phyloP scores from a whole-genome alignment of 768 basidiomycete species.

The Lactarius tabidus region DNA sequence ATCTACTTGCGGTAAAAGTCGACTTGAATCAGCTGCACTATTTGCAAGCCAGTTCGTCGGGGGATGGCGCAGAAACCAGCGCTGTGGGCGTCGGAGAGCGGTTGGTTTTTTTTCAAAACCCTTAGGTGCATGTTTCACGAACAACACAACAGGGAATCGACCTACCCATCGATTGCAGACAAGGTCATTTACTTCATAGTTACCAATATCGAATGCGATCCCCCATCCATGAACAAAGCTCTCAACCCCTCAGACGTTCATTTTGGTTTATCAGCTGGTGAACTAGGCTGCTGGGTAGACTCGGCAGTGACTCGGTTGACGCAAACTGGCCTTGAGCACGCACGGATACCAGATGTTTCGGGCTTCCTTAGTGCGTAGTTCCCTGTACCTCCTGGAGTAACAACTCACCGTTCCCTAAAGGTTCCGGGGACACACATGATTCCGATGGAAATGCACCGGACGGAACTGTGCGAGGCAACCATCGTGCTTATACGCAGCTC shows the following conservation, averaged over 20 bases:
- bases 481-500: conserved; percentile 45
- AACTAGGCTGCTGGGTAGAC: conserved; percentile 86
- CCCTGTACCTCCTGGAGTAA: not conserved
- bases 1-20: conserved; percentile 64
- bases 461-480: conserved; percentile 13
- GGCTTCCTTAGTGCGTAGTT: conserved; percentile 48
- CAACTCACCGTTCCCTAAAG: not conserved
- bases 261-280: conserved; percentile 54
- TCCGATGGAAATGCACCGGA: not conserved
- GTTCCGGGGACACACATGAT: not conserved
- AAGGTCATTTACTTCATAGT: conserved; percentile 72
- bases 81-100: conserved; percentile 5
- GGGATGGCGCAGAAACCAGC: conserved; percentile 9
- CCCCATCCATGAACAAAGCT: conserved; percentile 38
- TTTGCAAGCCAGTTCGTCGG: conserved; percentile 6
- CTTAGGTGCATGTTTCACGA: not conserved
- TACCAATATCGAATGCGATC: conserved; percentile 68
- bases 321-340: conserved; percentile 74
- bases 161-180: conserved; percentile 31
- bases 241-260: conserved; percentile 42
- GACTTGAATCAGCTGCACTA: conserved; percentile 43
- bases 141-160: conserved; percentile 5
- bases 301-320: conserved; percentile 65
- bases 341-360: conserved; percentile 50
- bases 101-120: not conserved